These are phyloP conservation scores for Ascochyta koolunga DNA, from an alignment of 2,329 filamentous ascomycete genomes.

Conservation along the genomic window DNA sequence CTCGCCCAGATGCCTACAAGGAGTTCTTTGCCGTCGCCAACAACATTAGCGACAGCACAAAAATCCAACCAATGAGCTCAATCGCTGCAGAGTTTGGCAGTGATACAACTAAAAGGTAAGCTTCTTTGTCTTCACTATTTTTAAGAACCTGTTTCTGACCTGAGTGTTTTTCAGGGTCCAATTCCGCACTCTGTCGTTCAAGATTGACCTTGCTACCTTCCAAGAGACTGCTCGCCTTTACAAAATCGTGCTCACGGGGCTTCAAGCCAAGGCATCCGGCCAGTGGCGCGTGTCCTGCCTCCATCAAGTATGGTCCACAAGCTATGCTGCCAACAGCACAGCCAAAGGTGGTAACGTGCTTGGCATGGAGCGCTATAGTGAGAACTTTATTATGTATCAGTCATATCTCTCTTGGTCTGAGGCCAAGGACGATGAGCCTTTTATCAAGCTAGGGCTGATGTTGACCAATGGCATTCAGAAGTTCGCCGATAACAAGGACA, in stretches of 20 bases:
- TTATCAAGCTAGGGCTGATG: slow-evolving; percentile 8
- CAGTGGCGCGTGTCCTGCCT: slow-evolving; percentile 20
- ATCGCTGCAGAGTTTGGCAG: slow-evolving; percentile 21
- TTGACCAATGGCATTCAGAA: slow-evolving; percentile 17
- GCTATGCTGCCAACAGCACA: slow-evolving; percentile 18
- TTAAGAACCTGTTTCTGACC: neutral
- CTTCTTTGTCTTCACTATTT: neutral
- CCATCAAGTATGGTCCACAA: slow-evolving; percentile 15
- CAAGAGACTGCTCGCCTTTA: slow-evolving; percentile 36
- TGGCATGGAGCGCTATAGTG: slow-evolving; percentile 30
- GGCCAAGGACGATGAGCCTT: slow-evolving; percentile 14
- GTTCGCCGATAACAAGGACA: neutral
- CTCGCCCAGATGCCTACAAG: slow-evolving; percentile 18
- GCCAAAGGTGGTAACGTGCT: slow-evolving; percentile 50
- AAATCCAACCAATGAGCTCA: slow-evolving; percentile 22
- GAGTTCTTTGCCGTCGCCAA: slow-evolving; percentile 23
- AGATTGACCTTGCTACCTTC: slow-evolving; percentile 27
- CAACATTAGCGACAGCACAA: slow-evolving; percentile 25
- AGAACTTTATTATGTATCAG: slow-evolving; percentile 24
- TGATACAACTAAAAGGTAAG: slow-evolving; percentile 13
- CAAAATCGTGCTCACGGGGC: slow-evolving; percentile 19
- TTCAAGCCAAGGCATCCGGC: slow-evolving; percentile 39
- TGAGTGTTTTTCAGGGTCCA: slow-evolving; percentile 9
- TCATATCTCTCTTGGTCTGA: slow-evolving; percentile 21
- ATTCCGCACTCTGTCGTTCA: slow-evolving; percentile 30